Evolutionary conservation across 805 yeast genomes (phyloP).

Genomic region (Candida maris): DNA sequence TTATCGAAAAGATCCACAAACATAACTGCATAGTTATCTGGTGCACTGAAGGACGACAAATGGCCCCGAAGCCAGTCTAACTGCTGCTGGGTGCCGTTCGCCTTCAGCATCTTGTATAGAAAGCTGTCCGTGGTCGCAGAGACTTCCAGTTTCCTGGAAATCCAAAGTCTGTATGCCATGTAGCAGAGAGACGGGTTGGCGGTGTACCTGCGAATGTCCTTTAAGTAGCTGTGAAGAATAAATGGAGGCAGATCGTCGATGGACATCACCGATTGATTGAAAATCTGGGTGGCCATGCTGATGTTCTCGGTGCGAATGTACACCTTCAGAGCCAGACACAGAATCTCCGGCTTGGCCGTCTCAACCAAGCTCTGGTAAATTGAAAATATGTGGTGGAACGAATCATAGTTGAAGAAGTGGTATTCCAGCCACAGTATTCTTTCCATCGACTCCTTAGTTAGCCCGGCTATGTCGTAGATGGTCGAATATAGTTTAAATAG

Average conservation of each 20-base stretch:
- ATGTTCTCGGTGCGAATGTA: conserved; percentile 26
- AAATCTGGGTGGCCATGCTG: conserved; percentile 26
- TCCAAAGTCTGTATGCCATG: conserved; percentile 27
- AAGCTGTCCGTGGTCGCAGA: conserved; percentile 21
- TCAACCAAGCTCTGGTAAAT: conserved; percentile 12
- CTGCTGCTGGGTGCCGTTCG: conserved; percentile 21
- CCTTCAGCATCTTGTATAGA: conserved; percentile 18
- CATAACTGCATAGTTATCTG: conserved; percentile 14
- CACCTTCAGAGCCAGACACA: conserved; percentile 23
- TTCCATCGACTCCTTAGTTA: conserved; percentile 13
- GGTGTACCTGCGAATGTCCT: conserved; percentile 18
- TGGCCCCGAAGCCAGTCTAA: conserved; percentile 19
- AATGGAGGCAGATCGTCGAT: conserved; percentile 12
- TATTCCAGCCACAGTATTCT: conserved; percentile 18
- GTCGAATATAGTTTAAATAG: conserved; percentile 16
- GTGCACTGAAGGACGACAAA: conserved; percentile 11
- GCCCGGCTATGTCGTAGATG: conserved; percentile 15
- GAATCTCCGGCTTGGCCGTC: conserved; percentile 13
- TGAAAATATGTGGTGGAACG: conserved; percentile 23
- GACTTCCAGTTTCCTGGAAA: conserved; percentile 16
- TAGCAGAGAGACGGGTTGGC: conserved; percentile 21
- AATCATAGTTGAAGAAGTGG: conserved; percentile 19
- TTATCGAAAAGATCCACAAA: conserved; percentile 13
- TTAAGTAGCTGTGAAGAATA: conserved; percentile 20
- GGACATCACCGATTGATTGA: conserved; percentile 27